Evolutionary conservation across 2,329 filamentous ascomycete genomes (phyloP).

Genomic region (Trichoderma oligosporum): DNA sequence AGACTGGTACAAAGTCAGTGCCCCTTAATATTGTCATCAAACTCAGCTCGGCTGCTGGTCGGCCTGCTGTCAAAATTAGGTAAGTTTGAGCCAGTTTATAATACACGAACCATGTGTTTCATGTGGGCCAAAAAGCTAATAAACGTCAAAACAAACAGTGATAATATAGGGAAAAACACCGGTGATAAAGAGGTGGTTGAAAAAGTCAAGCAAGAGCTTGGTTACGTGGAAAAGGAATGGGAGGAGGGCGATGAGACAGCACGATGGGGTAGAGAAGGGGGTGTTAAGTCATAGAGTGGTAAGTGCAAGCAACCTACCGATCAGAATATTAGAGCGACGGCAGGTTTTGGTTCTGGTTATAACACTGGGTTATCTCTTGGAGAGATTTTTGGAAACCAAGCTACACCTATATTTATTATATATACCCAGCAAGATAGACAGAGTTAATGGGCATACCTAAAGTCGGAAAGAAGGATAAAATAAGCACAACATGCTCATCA

Average conservation of each 20-base stretch:
- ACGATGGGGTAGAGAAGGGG: slow-evolving; percentile 65
- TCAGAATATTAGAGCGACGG: not conserved
- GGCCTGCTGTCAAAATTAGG: slow-evolving; percentile 85
- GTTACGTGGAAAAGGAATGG: slow-evolving; percentile 85
- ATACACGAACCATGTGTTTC: not conserved
- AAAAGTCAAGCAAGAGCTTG: slow-evolving; percentile 78
- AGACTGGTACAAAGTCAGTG: slow-evolving; percentile 74
- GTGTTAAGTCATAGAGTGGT: slow-evolving; percentile 22
- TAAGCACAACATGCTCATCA: no score
- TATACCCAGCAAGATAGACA: slow-evolving; percentile 16
- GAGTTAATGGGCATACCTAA: not conserved
- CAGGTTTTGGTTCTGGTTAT: not conserved
- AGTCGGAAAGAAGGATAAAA: no score
- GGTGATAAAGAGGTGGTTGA: slow-evolving; percentile 75
- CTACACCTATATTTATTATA: not conserved
- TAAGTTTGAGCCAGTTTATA: slow-evolving; percentile 22
- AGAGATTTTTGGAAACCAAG: not conserved
- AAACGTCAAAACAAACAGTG: slow-evolving; percentile 37
- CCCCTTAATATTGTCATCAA: slow-evolving; percentile 99
- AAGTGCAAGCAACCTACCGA: not conserved
- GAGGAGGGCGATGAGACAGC: slow-evolving; percentile 76
- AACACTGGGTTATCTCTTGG: not conserved
- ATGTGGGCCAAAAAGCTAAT: not conserved
- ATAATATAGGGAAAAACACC: slow-evolving; percentile 92
- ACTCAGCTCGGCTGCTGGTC: slow-evolving; percentile 76